Percentiles rank a stretch among this genome's conserved stretches.
Evolutionary conservation across 2,329 filamentous ascomycete species (phyloP).

Genomic region (Atkinsonella hypoxylon): DNA sequence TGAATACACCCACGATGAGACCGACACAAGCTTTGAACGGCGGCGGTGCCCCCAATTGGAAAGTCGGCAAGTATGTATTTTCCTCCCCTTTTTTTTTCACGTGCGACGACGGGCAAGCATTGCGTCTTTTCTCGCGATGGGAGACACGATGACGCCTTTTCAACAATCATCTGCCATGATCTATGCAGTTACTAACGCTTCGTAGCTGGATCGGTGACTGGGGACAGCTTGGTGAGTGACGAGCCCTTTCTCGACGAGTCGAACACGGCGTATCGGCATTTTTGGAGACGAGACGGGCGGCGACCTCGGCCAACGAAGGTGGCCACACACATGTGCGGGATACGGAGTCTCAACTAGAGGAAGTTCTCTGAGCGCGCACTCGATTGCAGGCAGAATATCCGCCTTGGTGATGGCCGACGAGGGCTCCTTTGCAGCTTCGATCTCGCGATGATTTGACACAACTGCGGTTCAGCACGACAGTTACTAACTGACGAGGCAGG

Average conservation of each 20-base stretch:
- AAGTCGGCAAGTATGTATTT: conserved; percentile 23
- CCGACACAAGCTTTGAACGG: conserved; percentile 26
- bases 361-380: background rate
- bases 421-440: no score
- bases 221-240: conserved; percentile 60
- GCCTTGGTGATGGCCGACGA: background rate
- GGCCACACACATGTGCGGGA: background rate
- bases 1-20: conserved; percentile 25
- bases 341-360: background rate
- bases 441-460: background rate
- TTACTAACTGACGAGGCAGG: conserved; percentile 24
- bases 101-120: conserved; percentile 7
- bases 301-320: background rate
- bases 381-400: background rate
- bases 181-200: conserved; percentile 13
- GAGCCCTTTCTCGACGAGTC: conserved; percentile 5
- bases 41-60: conserved; percentile 22
- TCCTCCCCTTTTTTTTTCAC: background rate
- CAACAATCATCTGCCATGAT: background rate
- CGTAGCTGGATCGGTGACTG: conserved; percentile 61
- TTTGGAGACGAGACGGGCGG: background rate
- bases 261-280: background rate
- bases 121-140: conserved; percentile 22
- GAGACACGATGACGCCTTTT: background rate
- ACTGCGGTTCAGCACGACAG: background rate